A percentile compares a stretch with the other conserved stretches of the same genome.
These are phyloP conservation scores for Diaporthe nobilis DNA, from an alignment of 2,329 filamentous ascomycete species.

Conservation along the genomic window DNA sequence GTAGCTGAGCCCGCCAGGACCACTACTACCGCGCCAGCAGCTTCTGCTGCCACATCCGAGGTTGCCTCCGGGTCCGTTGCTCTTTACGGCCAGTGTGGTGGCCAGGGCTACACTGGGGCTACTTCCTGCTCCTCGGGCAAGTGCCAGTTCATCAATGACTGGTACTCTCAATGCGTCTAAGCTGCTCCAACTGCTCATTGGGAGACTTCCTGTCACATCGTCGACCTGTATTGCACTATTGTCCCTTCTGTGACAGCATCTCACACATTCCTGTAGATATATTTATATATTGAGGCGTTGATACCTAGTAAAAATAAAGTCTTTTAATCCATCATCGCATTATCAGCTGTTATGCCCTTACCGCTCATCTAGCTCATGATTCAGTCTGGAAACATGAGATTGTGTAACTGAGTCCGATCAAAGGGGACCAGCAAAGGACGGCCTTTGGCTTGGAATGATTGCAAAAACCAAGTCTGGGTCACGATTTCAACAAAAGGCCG, in stretches of 20 bases:
- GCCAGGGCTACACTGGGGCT: not conserved
- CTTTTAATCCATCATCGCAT: not conserved
- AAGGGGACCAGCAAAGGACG: not conserved
- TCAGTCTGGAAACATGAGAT: not conserved
- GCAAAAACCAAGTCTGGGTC: not conserved
- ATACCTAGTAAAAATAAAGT: not conserved
- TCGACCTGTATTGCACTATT: not conserved
- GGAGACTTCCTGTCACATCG: not conserved
- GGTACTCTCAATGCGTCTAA: conserved; percentile 5
- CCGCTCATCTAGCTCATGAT: not conserved
- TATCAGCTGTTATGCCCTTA: fast-evolving
- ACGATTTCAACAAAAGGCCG: not conserved
- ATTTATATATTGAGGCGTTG: not conserved
- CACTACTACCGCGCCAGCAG: not conserved
- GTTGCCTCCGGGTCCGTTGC: not conserved
- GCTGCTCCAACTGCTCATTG: not conserved
- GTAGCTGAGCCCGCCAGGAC: not conserved
- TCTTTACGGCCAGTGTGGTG: not conserved
- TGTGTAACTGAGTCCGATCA: not conserved
- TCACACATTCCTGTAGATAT: not conserved
- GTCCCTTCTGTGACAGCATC: not conserved
- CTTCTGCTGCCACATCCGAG: not conserved
- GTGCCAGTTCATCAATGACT: not conserved
- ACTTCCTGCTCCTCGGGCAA: not conserved
- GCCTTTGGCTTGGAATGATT: not conserved